These are phyloP conservation scores for Colletotrichum tofieldiae DNA, from an alignment of 2,329 filamentous ascomycete species.

Conservation along the genomic window DNA sequence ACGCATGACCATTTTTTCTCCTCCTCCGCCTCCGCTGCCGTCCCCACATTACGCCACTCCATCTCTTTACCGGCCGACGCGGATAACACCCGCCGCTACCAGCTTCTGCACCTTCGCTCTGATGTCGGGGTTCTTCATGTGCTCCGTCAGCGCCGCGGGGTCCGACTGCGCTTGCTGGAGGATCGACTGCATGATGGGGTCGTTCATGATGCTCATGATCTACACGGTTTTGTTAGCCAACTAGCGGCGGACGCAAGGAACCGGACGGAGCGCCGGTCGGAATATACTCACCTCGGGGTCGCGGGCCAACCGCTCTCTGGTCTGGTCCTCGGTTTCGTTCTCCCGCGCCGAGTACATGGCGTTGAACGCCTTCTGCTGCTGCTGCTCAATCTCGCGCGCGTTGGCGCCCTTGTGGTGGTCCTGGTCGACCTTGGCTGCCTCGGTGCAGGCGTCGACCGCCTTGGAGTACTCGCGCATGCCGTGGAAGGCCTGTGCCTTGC, in stretches of 20 bases:
- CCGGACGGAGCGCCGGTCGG: neutral
- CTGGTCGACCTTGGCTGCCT: conserved; percentile 83
- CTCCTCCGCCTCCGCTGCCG: conserved; percentile 6
- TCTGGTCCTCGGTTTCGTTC: conserved; percentile 97
- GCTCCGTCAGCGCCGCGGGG: conserved; percentile 92
- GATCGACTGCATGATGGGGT: conserved; percentile 98
- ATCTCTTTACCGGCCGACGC: conserved; percentile 71
- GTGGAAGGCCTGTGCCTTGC: conserved; percentile 95
- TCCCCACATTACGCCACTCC: conserved; percentile 1
- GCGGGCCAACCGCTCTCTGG: conserved; percentile 88
- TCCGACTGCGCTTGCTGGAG: conserved; percentile 96
- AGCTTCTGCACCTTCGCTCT: conserved; percentile 94
- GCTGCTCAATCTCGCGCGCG: conserved; percentile 90
- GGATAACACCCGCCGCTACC: conserved; percentile 92
- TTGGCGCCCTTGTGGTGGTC: conserved; percentile 81
- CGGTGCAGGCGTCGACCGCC: conserved; percentile 89
- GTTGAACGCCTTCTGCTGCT: conserved; percentile 92
- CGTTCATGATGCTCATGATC: conserved; percentile 93
- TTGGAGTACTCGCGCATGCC: conserved; percentile 99
- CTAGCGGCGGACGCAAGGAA: neutral
- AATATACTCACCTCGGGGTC: conserved; percentile 84
- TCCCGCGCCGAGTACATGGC: conserved; percentile 93
- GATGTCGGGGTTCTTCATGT: conserved; percentile 94
- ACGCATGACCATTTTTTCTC: conserved; percentile 39
- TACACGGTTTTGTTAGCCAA: conserved; percentile 46